Conservation (phyloP, 441 rosid genomes). For the Raphanus hybrid region DNA sequence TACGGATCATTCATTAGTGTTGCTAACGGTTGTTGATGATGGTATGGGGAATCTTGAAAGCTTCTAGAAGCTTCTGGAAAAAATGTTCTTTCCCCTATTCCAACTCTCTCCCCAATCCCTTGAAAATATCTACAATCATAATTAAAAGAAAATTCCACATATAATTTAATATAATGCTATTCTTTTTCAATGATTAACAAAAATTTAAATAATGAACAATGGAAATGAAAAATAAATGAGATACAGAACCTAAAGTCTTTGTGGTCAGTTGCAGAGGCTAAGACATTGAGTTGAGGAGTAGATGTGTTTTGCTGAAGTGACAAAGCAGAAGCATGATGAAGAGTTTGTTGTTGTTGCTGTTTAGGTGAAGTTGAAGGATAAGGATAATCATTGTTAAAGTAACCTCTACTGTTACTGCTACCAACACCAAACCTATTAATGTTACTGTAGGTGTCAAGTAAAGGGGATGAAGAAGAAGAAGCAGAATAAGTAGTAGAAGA, state of each 20-base stretch:
- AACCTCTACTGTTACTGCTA: slow-evolving; percentile 37
- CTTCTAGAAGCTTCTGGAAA: slow-evolving; percentile 71
- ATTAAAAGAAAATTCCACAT: neutral
- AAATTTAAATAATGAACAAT: neutral
- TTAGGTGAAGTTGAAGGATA: slow-evolving; percentile 39
- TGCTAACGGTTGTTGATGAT: slow-evolving; percentile 39
- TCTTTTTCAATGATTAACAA: neutral
- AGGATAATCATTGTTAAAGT: slow-evolving; percentile 38
- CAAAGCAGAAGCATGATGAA: slow-evolving; percentile 48
- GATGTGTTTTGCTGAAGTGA: slow-evolving; percentile 52
- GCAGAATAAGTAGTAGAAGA: slow-evolving; percentile 40
- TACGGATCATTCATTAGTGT: slow-evolving; percentile 41
- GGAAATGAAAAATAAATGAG: neutral
- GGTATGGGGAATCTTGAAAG: slow-evolving; percentile 46
- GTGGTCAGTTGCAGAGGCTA: slow-evolving; percentile 50
- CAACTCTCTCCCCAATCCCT: slow-evolving; percentile 54
- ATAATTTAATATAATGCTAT: neutral
- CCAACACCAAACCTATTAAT: slow-evolving; percentile 27
- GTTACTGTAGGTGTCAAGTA: slow-evolving; percentile 38
- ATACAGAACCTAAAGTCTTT: slow-evolving; percentile 60
- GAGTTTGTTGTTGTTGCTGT: slow-evolving; percentile 42
- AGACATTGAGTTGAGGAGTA: slow-evolving; percentile 45
- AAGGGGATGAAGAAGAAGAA: slow-evolving; percentile 36
- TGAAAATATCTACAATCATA: slow-evolving; percentile 54
- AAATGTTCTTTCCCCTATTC: slow-evolving; percentile 62